Conservation (phyloP, 495 filamentous ascomycete species). For the Aspergillus diversus region DNA sequence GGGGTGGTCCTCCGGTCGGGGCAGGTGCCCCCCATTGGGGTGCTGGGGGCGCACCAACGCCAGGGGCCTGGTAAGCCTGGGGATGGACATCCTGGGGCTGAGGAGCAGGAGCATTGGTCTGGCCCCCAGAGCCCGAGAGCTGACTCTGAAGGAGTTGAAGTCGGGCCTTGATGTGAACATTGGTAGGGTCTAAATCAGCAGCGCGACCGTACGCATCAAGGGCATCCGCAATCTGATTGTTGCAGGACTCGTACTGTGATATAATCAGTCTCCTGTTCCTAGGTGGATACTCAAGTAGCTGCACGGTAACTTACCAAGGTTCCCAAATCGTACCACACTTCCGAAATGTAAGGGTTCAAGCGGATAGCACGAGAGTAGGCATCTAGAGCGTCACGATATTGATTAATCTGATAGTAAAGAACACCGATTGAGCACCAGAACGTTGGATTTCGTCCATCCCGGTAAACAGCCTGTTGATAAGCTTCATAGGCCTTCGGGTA, state of each 20-base stretch:
- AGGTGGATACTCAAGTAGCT: not conserved
- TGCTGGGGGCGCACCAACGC: slow-evolving; percentile 71
- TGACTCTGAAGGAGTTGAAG: slow-evolving; percentile 84
- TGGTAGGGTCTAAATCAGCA: slow-evolving; percentile 88
- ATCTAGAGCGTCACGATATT: slow-evolving; percentile 97
- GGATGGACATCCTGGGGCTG: slow-evolving; percentile 85
- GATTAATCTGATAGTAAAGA: slow-evolving; percentile 99
- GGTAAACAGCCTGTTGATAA: slow-evolving; percentile 98
- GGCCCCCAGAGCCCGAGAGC: slow-evolving; percentile 67
- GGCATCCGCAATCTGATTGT: slow-evolving; percentile 97
- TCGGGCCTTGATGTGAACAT: slow-evolving; percentile 95
- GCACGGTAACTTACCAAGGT: slow-evolving; percentile 72
- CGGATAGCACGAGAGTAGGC: slow-evolving; percentile 98
- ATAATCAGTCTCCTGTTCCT: slow-evolving; percentile 17
- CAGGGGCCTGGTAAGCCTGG: slow-evolving; percentile 77
- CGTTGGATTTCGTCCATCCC: slow-evolving; percentile 96
- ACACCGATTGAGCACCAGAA: slow-evolving; percentile 99
- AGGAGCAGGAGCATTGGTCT: slow-evolving; percentile 69
- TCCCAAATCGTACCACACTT: slow-evolving; percentile 99
- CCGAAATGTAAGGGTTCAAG: slow-evolving; percentile 97
- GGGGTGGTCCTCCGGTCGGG: slow-evolving; percentile 63
- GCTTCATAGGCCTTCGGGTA: slow-evolving; percentile 99
- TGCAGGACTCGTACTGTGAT: slow-evolving; percentile 87
- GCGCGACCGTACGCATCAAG: slow-evolving; percentile 94
- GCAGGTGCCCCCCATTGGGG: slow-evolving; percentile 83